phyloP scores from a whole-genome alignment of 352 stramenopile genomes.

The Pythium folliculosum region DNA sequence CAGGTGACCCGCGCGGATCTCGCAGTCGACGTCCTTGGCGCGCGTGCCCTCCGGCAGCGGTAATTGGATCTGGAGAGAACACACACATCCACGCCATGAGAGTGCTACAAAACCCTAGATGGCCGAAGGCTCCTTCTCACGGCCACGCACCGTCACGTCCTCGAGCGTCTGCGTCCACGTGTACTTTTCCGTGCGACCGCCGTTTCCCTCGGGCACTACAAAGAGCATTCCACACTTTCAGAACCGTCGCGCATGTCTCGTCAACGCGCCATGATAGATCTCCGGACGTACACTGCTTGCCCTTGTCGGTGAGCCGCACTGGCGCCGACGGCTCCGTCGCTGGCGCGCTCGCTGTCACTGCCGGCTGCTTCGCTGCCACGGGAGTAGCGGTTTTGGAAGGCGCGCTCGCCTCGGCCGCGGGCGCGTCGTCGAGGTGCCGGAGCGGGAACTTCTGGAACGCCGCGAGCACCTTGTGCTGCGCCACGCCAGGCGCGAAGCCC shows the following conservation, averaged over 20 bases:
- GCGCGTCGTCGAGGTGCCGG: constrained; percentile 45
- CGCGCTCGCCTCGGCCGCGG: background rate
- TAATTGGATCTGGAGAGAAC: constrained; percentile 64
- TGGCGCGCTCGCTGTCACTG: background rate
- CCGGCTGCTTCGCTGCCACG: background rate
- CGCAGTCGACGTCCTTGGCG: constrained; percentile 90
- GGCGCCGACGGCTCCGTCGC: constrained; percentile 7
- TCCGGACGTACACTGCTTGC: constrained; percentile 69
- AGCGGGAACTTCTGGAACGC: constrained; percentile 73
- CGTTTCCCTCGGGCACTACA: constrained; percentile 89
- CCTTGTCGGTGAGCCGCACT: constrained; percentile 46
- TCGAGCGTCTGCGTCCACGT: constrained; percentile 98
- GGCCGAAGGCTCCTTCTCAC: background rate
- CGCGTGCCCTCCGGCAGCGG: constrained; percentile 88
- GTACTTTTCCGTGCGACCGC: constrained; percentile 88
- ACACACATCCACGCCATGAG: background rate
- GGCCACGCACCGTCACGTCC: constrained; percentile 86
- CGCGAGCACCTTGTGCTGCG: constrained; percentile 57
- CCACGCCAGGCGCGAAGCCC: constrained; percentile 64
- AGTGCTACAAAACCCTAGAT: background rate
- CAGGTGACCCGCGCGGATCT: constrained; percentile 87
- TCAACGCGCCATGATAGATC: no score
- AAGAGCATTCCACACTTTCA: background rate
- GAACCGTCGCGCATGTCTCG: no score
- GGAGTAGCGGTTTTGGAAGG: background rate